Percentiles rank a stretch among this genome's conserved stretches.
phyloP scores from a whole-genome alignment of 2,329 filamentous ascomycete genomes.

The Dissoconium aciculare region DNA sequence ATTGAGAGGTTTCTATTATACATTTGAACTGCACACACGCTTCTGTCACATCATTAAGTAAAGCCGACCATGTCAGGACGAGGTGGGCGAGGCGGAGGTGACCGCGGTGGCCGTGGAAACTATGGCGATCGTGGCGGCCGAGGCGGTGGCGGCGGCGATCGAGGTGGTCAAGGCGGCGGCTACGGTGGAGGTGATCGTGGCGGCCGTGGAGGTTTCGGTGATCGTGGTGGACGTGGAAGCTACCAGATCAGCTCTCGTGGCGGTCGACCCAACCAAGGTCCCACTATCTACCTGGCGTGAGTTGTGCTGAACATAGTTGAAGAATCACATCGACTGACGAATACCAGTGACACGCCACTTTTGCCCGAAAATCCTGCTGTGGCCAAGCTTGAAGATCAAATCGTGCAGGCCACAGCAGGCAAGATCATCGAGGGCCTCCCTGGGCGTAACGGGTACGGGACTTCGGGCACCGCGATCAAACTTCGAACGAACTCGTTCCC shows the following conservation, averaged over 20 bases:
- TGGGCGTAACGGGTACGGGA: slow-evolving; percentile 19
- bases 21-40: too few species aligned
- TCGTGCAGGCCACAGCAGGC: slow-evolving; percentile 13
- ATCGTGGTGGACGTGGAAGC: too few species aligned
- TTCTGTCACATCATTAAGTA: too few species aligned
- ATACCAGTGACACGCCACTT: too few species aligned
- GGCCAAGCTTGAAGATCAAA: slow-evolving; percentile 13
- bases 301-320: too few species aligned
- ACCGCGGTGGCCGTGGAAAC: background rate
- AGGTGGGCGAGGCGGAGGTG: slow-evolving; percentile 5
- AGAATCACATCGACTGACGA: too few species aligned
- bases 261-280: too few species aligned
- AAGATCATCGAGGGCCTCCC: slow-evolving; percentile 21
- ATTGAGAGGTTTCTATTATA: too few species aligned
- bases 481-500: slow-evolving; percentile 32
- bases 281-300: too few species aligned
- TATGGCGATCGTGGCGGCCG: background rate
- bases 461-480: slow-evolving; percentile 23
- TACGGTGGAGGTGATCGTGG: slow-evolving; percentile 3
- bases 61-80: slow-evolving; percentile 13
- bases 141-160: too few species aligned
- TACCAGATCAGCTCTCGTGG: too few species aligned
- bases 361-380: too few species aligned
- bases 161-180: slow-evolving; percentile 5
- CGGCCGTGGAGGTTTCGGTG: background rate